Base-by-base conservation (phyloP, 2,329 filamentous ascomycete species). In the Myotisia sp. region DNA sequence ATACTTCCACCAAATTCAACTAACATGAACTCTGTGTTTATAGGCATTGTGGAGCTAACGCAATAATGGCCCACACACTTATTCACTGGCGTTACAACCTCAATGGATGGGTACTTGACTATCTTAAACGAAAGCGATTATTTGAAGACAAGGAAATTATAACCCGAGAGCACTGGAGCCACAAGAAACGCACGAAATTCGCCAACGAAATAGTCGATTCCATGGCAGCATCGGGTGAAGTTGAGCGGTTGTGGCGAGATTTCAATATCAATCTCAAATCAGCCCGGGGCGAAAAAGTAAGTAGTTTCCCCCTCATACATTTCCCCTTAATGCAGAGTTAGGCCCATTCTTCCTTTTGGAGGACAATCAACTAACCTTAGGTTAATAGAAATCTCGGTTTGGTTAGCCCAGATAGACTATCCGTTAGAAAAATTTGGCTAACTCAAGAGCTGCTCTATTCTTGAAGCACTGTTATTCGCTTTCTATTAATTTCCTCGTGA, bases 71-170 rank as follows among this genome's bases (percentile, higher is more conserved):
- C 0, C 81, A 87, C 48, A 68, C 67, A 1, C 64, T 87, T 3
- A 67, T 74, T 3, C 82, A 90, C 55, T 86, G 82, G 82, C 76
- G 77, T 37, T 71, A 70, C 39, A 70, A 75, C 29, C 70, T 87
- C n/a, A 76, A 80, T 48, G 67, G 76, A 42, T 80, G 71, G 68
- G 75, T 86, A 0, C 63, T 78, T 16, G 64, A 68, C 18, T 71
- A 70, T 34, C 68, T 90, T 0, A 55, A 64, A 16, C 53, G 53
- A 1, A 64, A 75, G 38, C 74, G 72, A 0, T 67, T 77, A 42
- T 63, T 78, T 42, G 60, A 59, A 0, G 57, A 72, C 1, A 56
- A 67, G 7, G 67, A 73, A 47, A 59, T 84, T 20, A 59, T 74
- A 1, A 62, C 74, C 49, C 64, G 78, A 6, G 73, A 76, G 37